Base-by-base conservation (phyloP, 805 yeast genomes). In the Wickerhamiella domercqiae region DNA sequence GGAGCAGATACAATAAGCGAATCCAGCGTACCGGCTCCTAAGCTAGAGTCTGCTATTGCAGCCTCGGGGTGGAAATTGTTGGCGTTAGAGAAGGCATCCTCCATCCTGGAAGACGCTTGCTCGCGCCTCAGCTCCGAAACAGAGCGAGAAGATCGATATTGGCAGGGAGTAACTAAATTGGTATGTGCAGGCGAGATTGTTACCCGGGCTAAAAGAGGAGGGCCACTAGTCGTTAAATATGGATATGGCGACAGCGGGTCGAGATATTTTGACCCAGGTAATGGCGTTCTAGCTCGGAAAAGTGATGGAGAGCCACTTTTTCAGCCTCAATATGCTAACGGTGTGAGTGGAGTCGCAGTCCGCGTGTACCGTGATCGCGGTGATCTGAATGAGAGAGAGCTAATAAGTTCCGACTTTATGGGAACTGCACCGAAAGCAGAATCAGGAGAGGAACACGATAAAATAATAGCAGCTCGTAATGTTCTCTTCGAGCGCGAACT, bases 231-330 rank as follows among this genome's bases (percentile, higher is more conserved):
- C 33, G 78, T 87, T 26, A 82, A 80, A 49, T 90, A 79, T 52
- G 97, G 97, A 0, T 87, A 71, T 59, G 86, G 78, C 14, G 96
- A 86, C 55, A 74, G 93, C 0, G 98, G 97, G 0, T 80, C 94
- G 1, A 70, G 64, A 16, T 82, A 72, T 49, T 62, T 60, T 40
- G 86, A 81, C 47, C 67, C 70, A 45, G 96, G 96, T 2, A 58
- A 77, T 31, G 96, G 93, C 0, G 26, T 21, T 3, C 17, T 48
- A 7, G 37, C 17, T 13, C 36, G 48, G 3, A 30, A 68, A 22
- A 44, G 53, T 18, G 59, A 61, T 17, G 70, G 80, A 13, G 63
- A 61, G 24, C 54, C 70, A 19, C 42, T 50, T 7, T 64, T 70
- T 46, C 33, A 30, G 33, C 18, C 11, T 6, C 6, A n/a, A n/a